Percentiles rank a stretch among this genome's conserved stretches.
Evolutionary conservation across 129 eudicot genomes (phyloP).

Genomic region (Helichrysum umbraculigerum): DNA sequence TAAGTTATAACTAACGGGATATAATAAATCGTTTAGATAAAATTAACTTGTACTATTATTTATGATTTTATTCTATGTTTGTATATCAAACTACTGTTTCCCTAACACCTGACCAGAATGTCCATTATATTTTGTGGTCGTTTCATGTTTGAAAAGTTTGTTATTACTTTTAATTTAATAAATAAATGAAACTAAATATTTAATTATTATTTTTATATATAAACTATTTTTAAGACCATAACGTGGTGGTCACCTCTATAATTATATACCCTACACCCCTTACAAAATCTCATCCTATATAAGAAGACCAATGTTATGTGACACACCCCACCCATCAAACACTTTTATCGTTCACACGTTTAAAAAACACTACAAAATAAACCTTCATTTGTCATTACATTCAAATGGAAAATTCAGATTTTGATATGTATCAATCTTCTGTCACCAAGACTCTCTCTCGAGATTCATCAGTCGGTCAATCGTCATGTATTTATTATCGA

Average conservation of each 20-base stretch:
- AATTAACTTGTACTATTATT: not conserved
- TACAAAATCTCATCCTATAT: constrained; percentile 26
- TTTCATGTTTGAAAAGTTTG: constrained; percentile 29
- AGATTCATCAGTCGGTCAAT: constrained; percentile 50
- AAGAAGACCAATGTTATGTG: constrained; percentile 28
- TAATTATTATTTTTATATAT: not conserved
- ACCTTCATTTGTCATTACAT: not conserved
- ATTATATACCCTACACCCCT: constrained; percentile 20
- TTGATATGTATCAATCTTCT: constrained; percentile 31
- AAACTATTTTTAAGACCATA: constrained; percentile 26
- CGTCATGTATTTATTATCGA: constrained; percentile 62
- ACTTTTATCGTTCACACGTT: not conserved
- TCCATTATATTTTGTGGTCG: not conserved
- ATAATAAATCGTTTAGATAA: not conserved
- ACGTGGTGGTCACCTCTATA: constrained; percentile 48
- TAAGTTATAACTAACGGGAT: not conserved
- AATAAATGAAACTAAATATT: not conserved
- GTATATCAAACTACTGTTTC: constrained; percentile 3
- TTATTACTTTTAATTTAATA: not conserved
- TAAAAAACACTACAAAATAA: not conserved
- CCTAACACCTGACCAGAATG: constrained; percentile 19
- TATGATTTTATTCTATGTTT: not conserved
- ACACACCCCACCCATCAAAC: constrained; percentile 12
- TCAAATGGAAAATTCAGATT: constrained; percentile 30
- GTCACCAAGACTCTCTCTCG: constrained; percentile 48